Evolutionary conservation across 1,139 yeast species (phyloP).

Genomic region (Nakaseomyces kungkrabaensis): DNA sequence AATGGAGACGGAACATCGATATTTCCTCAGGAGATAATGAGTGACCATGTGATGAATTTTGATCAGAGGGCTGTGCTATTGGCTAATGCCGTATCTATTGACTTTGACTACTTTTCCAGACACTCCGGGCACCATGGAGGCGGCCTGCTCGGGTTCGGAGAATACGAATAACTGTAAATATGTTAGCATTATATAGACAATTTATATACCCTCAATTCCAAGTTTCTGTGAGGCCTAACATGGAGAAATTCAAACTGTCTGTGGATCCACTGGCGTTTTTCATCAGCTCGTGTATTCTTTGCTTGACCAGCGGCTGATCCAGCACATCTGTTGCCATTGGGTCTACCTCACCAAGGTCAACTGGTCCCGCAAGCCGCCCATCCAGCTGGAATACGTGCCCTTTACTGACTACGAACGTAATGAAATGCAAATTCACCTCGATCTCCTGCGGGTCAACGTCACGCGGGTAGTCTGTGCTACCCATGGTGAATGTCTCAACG

Average conservation of each 20-base stretch:
- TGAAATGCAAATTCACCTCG: constrained; percentile 65
- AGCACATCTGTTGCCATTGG: constrained; percentile 39
- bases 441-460: constrained; percentile 54
- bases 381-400: constrained; percentile 74
- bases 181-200: neutral
- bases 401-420: constrained; percentile 54
- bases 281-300: constrained; percentile 58
- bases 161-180: constrained; percentile 6
- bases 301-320: constrained; percentile 40
- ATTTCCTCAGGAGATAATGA: constrained; percentile 17
- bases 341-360: constrained; percentile 42
- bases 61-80: constrained; percentile 80
- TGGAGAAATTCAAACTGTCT: constrained; percentile 52
- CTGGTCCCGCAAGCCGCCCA: constrained; percentile 72
- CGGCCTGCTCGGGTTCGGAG: constrained; percentile 32
- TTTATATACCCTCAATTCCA: constrained; percentile 28
- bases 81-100: constrained; percentile 84
- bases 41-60: constrained; percentile 38
- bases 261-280: constrained; percentile 44
- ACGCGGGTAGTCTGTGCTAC: constrained; percentile 72
- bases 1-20: constrained; percentile 10
- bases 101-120: constrained; percentile 88
- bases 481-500: constrained; percentile 32
- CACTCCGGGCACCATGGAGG: constrained; percentile 49
- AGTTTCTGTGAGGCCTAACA: constrained; percentile 57